These are phyloP conservation scores for Sparassis latifolia DNA, from an alignment of 1,284 basidiomycete genomes.

Conservation along the genomic window DNA sequence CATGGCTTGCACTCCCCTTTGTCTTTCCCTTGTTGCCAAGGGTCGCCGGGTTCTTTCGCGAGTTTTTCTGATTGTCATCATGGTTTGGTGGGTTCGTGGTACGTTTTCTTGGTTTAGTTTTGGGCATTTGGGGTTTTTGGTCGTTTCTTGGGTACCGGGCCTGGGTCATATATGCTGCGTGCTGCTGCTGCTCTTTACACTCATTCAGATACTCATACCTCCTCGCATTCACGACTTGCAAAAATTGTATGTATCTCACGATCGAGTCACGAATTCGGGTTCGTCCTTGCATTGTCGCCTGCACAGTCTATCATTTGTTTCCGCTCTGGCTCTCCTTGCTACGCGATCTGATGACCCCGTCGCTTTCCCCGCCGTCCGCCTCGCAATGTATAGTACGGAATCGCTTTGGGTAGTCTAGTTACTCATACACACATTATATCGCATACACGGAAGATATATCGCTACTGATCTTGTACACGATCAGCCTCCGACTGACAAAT, in stretches of 20 bases:
- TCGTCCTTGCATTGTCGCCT: not conserved
- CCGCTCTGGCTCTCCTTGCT: not conserved
- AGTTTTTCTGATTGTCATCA: slow-evolving; percentile 28
- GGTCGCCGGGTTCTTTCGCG: slow-evolving; percentile 51
- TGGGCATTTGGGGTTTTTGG: slow-evolving; percentile 15
- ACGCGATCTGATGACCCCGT: too few species aligned
- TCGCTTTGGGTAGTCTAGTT: not conserved
- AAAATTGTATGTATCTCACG: not conserved
- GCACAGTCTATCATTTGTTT: not conserved
- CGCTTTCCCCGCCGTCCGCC: too few species aligned
- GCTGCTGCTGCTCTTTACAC: slow-evolving; percentile 5
- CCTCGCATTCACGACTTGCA: slow-evolving; percentile 7
- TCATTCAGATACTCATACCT: slow-evolving; percentile 6
- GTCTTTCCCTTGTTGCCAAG: slow-evolving; percentile 44
- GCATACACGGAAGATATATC: slow-evolving; percentile 11
- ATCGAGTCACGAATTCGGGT: not conserved
- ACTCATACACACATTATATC: not conserved
- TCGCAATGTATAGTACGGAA: not conserved
- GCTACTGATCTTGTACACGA: too few species aligned
- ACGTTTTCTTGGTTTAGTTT: slow-evolving; percentile 13
- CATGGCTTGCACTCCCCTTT: slow-evolving; percentile 38
- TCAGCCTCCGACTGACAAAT: too few species aligned
- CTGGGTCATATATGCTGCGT: slow-evolving; percentile 8
- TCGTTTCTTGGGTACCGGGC: slow-evolving; percentile 13
- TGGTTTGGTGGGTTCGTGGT: slow-evolving; percentile 5